Evolutionary conservation across 192 early-diverging fungal genomes (phyloP), one percentile per base, ranked within the genome.

Genomic region (Geranomyces michiganensis): DNA sequence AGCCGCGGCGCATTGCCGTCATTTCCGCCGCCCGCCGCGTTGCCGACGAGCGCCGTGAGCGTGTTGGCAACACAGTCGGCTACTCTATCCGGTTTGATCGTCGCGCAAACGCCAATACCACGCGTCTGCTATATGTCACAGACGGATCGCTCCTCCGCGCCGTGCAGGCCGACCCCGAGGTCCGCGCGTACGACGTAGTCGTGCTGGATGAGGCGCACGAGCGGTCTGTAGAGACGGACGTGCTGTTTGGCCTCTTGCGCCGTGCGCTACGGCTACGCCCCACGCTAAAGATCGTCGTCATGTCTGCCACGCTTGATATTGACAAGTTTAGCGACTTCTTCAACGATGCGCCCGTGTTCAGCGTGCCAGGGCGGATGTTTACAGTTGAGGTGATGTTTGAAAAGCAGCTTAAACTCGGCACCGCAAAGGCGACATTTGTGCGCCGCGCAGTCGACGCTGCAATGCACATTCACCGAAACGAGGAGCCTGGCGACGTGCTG

Each of bases 1-100:
- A 95, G 70, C 93, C 93, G 60, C 89, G 93, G 17, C 88, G 93
- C 27, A 93, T 95, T 62, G 92, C 92, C 0, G 92, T 92, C 14
- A 91, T 93, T 19, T 90, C 93, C 12, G 79, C 80, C 14, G 87
- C 87, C 26, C 62, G 55, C 13, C 71, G 85, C n/a, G 87, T 89
- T 5, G 76, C 80, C 17, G 70, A 78, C 24, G 82, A 87, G 64
- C 70, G 65, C 48, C 55, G 64, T 27, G 31, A 46, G 74, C 1
- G 64, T 10, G 7, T 65, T 13, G 85, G 82, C 17, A 72, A 75
- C 17, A 48, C 62, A 19, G 77, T 85, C 10, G 84, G 84, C n/a
- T 86, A 86, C 76, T 56, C 69, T 31, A 80, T 89, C 32, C 72
- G 87, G 0, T 89, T 89, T 70, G 87, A 88, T 36, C 27, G 68